phyloP scores from a whole-genome alignment of 306 rosid species.

The Quercus alba region DNA sequence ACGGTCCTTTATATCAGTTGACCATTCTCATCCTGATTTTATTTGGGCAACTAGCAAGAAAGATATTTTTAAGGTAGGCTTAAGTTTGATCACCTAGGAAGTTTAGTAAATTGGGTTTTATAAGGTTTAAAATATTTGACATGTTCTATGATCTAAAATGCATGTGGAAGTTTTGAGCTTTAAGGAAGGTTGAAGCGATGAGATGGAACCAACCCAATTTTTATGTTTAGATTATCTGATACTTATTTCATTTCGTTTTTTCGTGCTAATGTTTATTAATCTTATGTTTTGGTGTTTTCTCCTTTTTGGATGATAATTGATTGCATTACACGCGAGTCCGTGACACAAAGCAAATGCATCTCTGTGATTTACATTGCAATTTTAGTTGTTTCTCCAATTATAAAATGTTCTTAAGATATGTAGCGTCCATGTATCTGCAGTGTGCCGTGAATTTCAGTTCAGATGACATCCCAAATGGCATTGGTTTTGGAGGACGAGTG shows the following conservation, averaged over 20 bases:
- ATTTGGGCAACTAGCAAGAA: neutral
- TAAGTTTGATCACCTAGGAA: neutral
- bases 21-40: neutral
- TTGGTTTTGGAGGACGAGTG: slow-evolving; percentile 82
- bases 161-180: neutral
- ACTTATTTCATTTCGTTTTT: neutral
- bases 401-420: neutral
- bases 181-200: neutral
- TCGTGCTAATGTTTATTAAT: neutral
- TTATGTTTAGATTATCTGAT: neutral
- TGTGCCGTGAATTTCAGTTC: slow-evolving; percentile 88
- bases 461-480: slow-evolving; percentile 86
- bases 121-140: neutral
- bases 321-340: neutral
- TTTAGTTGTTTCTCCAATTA: neutral
- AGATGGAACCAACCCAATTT: neutral
- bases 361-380: neutral
- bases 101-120: neutral
- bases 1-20: too few relatives aligned
- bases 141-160: neutral
- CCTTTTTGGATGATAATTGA: neutral
- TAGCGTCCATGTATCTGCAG: slow-evolving; percentile 28
- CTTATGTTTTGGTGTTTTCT: neutral
- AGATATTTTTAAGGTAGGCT: neutral
- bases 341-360: neutral